Evolutionary conservation across 208 protist genomes (phyloP).

Genomic region (Herpetomonas samuelpessoai): DNA sequence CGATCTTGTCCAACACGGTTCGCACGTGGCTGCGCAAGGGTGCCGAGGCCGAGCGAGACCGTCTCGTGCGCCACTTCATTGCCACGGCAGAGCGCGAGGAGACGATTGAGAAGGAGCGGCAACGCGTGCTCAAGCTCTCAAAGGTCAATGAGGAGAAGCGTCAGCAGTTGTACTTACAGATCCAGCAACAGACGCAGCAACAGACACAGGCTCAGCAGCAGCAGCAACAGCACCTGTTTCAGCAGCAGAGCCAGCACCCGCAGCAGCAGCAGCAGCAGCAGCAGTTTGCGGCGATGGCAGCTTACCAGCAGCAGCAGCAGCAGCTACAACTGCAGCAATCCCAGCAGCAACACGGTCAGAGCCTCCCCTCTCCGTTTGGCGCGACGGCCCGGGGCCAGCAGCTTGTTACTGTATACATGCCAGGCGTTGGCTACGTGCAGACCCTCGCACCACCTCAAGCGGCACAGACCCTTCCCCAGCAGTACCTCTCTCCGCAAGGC

Average conservation of each 20-base stretch:
- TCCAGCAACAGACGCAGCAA: not conserved
- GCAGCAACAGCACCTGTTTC: not conserved
- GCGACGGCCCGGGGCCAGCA: too few relatives aligned
- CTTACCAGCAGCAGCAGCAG: not conserved
- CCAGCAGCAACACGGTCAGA: not conserved
- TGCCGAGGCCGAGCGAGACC: constrained; percentile 28
- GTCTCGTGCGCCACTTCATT: not conserved
- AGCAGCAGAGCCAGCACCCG: not conserved
- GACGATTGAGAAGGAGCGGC: not conserved
- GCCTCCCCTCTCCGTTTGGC: too few relatives aligned
- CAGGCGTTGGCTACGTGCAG: constrained; percentile 23
- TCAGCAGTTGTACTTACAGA: not conserved
- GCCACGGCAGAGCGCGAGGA: not conserved
- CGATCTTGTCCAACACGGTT: constrained; percentile 31
- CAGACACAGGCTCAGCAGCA: not conserved
- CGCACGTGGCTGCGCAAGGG: constrained; percentile 60
- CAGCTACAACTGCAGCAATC: not conserved
- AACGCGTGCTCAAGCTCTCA: not conserved
- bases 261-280: not conserved
- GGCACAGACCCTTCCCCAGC: not conserved
- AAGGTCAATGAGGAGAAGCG: not conserved
- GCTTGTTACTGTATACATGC: constrained; percentile 13
- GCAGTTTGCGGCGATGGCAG: not conserved
- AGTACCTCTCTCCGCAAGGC: not conserved
- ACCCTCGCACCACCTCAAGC: constrained; percentile 8